These are phyloP conservation scores for Aspergillus hiratsukae DNA, from an alignment of 2,329 filamentous ascomycete species.

Conservation along the genomic window DNA sequence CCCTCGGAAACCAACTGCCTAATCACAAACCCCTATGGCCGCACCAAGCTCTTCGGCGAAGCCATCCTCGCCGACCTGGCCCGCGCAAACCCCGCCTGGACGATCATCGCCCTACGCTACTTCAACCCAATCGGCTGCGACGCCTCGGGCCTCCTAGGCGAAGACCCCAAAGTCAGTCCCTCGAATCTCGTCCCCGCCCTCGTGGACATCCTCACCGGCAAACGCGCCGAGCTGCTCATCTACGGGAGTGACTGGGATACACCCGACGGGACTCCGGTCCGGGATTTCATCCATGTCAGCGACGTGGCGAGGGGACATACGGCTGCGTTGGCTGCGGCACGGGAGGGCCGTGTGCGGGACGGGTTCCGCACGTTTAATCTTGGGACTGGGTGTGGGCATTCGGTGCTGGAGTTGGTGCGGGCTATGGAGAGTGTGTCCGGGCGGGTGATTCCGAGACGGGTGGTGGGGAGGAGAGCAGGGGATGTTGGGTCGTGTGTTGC, in stretches of 20 bases:
- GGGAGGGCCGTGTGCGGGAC: constrained; percentile 28
- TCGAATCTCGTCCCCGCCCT: constrained; percentile 64
- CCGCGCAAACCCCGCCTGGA: constrained; percentile 57
- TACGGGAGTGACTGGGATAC: constrained; percentile 65
- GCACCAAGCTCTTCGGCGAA: constrained; percentile 65
- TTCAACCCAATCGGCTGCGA: constrained; percentile 67
- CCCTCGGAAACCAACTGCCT: constrained; percentile 39
- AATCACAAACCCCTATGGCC: constrained; percentile 62
- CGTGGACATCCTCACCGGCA: constrained; percentile 56
- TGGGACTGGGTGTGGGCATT: constrained; percentile 36
- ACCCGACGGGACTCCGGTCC: constrained; percentile 60
- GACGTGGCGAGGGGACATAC: constrained; percentile 62
- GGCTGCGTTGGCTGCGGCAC: constrained; percentile 49
- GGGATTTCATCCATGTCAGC: constrained; percentile 65
- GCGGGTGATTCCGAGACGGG: constrained; percentile 28
- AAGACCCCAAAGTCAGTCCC: constrained; percentile 58
- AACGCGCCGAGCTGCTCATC: constrained; percentile 51
- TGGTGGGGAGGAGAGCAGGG: constrained; percentile 31
- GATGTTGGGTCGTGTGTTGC: constrained; percentile 40
- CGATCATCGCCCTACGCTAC: constrained; percentile 60
- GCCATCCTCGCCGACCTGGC: constrained; percentile 61
- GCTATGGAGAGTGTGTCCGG: constrained; percentile 36
- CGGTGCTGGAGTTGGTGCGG: constrained; percentile 34
- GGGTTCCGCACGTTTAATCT: constrained; percentile 43
- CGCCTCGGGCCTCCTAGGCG: constrained; percentile 58